A percentile compares a stretch with the other conserved stretches of the same genome.
These are phyloP conservation scores for Debaryomyces tyrocola DNA, from an alignment of 805 yeast genomes.

Conservation along the genomic window DNA sequence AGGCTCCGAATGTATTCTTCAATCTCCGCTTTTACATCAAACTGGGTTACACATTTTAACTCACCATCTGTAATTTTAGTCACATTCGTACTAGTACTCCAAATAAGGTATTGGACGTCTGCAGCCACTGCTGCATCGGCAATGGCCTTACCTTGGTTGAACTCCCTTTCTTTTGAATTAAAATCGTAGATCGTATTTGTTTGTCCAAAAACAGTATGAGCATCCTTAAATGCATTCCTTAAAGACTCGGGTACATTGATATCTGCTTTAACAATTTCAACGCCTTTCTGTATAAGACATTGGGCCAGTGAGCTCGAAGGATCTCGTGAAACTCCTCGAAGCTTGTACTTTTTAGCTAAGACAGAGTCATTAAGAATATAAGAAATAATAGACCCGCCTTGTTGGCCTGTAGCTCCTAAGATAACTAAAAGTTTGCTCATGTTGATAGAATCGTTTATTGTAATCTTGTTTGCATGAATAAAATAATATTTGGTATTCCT, in stretches of 20 bases:
- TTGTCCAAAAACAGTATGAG: conserved; percentile 6
- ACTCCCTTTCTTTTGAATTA: conserved; percentile 2
- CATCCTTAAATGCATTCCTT: conserved; percentile 2
- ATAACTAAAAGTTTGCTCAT: conserved; percentile 8
- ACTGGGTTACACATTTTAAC: not conserved
- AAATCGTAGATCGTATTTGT: conserved; percentile 9
- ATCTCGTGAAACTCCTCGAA: conserved; percentile 14
- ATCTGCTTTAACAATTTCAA: conserved; percentile 12
- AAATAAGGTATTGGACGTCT: conserved; percentile 4
- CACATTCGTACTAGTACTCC: conserved; percentile 3
- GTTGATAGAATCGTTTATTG: too few relatives aligned
- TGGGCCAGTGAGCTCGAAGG: conserved; percentile 1
- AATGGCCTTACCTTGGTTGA: conserved; percentile 6
- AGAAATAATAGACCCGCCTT: conserved; percentile 14
- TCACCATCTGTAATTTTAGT: conserved; percentile 1
- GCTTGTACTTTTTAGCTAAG: conserved; percentile 6
- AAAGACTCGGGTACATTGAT: not conserved
- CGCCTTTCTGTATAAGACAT: conserved; percentile 9
- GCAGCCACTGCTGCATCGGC: conserved; percentile 3
- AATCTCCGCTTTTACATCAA: conserved; percentile 3
- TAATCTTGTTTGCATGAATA: not conserved
- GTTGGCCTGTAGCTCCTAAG: conserved; percentile 27
- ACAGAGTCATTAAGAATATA: conserved; percentile 4
- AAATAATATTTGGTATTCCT: too few relatives aligned
- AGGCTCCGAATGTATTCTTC: conserved; percentile 4